Evolutionary conservation across 2,329 filamentous ascomycete genomes (phyloP).

Genomic region (Beauveria sp.): DNA sequence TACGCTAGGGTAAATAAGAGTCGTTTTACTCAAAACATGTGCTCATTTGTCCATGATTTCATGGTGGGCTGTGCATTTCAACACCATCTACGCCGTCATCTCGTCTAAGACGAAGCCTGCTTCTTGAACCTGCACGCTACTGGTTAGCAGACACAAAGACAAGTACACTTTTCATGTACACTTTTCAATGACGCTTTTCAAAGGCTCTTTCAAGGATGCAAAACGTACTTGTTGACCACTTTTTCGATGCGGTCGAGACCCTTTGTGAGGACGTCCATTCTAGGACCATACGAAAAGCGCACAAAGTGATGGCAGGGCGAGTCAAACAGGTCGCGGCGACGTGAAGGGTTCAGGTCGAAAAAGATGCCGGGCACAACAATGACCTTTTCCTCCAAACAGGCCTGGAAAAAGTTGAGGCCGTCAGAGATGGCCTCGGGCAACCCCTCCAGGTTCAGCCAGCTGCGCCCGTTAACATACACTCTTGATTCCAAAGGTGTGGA

Average conservation of each 20-base stretch:
- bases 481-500: neutral
- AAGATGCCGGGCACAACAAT: slow-evolving; percentile 97
- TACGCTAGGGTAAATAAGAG: neutral
- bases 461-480: slow-evolving; percentile 14
- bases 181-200: too few relatives aligned
- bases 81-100: neutral
- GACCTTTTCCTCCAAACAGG: slow-evolving; percentile 85
- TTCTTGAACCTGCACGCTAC: slow-evolving; percentile 16
- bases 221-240: slow-evolving; percentile 61
- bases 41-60: neutral
- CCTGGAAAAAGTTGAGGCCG: slow-evolving; percentile 94
- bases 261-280: slow-evolving; percentile 68
- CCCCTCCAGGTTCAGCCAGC: slow-evolving; percentile 53
- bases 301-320: slow-evolving; percentile 91
- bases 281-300: slow-evolving; percentile 75
- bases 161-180: too few relatives aligned
- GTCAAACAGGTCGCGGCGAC: slow-evolving; percentile 86
- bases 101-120: slow-evolving; percentile 5
- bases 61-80: neutral
- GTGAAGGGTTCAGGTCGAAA: slow-evolving; percentile 90
- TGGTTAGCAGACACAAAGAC: slow-evolving; percentile 7
- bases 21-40: neutral
- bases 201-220: neutral
- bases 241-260: slow-evolving; percentile 81
- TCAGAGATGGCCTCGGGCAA: slow-evolving; percentile 79